Evolutionary conservation across 495 filamentous ascomycete species (phyloP), one percentile per base, ranked within the genome.

Genomic region (Platismatia glauca): DNA sequence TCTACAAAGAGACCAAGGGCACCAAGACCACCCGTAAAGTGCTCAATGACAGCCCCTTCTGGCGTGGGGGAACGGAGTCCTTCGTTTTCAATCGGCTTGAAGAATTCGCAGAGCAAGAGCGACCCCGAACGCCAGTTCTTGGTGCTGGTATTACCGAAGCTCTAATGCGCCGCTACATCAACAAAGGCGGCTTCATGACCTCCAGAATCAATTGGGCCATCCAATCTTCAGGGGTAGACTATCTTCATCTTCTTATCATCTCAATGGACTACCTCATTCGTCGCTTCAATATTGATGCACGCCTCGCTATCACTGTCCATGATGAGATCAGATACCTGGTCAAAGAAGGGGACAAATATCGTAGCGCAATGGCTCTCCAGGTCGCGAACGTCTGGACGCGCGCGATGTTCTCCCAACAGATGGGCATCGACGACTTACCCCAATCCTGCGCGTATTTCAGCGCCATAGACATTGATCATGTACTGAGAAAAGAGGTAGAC

Each of bases 201-300:
- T 94, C 89, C 39, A 85, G 94, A 22, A 96, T 99, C 76, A 99
- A 99, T 71, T 99, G 94, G 94, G 94, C 94, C 24, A 97, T 99
- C 65, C 94, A 99, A 68, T 96, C 91, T 4, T 94, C 89, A 11
- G 94, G 94, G 37, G 94, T 97, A 16, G 94, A 99, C 74, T 99
- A 99, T 74, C 83, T 99, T 15, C 94, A 99, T 68, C 86, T 99
- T 13, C 77, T 99, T 29, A 90, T 99, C 62, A 83, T 97, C 22
- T 80, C 84, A 33, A 99, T 98, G 94, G 92, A 97, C 71, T 94
- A 95, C 71, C 82, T 98, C 9, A 87, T 86, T 61, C 81, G 90
- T n/a, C 87, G 84, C 24, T 97, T 88, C 76, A 91, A 90, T 71
- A 80, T 98, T 46, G 70, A 84, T 50, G 90, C 90, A 12, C 88